These are phyloP conservation scores for Ogataea wickerhamii DNA, from an alignment of 805 yeast genomes.

Conservation along the genomic window DNA sequence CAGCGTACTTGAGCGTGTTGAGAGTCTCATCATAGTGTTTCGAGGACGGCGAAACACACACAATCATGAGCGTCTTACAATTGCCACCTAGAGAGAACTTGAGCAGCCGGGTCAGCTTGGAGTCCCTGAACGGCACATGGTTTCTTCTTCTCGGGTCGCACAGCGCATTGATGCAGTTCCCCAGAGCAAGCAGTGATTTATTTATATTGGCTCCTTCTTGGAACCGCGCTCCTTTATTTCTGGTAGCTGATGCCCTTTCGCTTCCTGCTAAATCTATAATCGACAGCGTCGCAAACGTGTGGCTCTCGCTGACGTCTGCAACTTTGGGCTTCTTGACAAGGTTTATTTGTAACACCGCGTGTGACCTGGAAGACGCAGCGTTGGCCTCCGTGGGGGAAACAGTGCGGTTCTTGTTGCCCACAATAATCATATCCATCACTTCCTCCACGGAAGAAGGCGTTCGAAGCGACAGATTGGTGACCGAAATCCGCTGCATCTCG, in stretches of 20 bases:
- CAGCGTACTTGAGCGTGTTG: slow-evolving; percentile 87
- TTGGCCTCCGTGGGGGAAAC: slow-evolving; percentile 89
- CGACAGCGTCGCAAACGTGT: slow-evolving; percentile 74
- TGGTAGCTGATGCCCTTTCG: slow-evolving; percentile 89
- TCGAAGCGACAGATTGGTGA: slow-evolving; percentile 65
- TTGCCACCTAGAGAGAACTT: slow-evolving; percentile 92
- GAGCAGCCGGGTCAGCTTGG: slow-evolving; percentile 80
- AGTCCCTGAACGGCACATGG: slow-evolving; percentile 89
- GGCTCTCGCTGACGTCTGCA: slow-evolving; percentile 62
- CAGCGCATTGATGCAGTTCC: slow-evolving; percentile 90
- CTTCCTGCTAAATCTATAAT: slow-evolving; percentile 94
- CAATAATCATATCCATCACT: slow-evolving; percentile 71
- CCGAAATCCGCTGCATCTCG: slow-evolving; percentile 58
- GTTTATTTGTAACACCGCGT: slow-evolving; percentile 85
- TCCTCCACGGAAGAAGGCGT: slow-evolving; percentile 61
- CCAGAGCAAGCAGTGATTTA: slow-evolving; percentile 80
- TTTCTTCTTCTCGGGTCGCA: slow-evolving; percentile 64
- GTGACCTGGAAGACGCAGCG: slow-evolving; percentile 86
- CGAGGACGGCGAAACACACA: slow-evolving; percentile 84
- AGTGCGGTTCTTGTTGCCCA: slow-evolving; percentile 74
- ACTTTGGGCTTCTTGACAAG: slow-evolving; percentile 56
- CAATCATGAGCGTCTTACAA: slow-evolving; percentile 95
- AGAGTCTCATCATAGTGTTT: slow-evolving; percentile 89
- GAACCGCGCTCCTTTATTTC: slow-evolving; percentile 74
- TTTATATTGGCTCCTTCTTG: slow-evolving; percentile 94